A percentile compares a stretch with the other conserved stretches of the same genome.
phyloP scores from a whole-genome alignment of 2,329 filamentous ascomycete species.

The Huntiella moniliformis region DNA sequence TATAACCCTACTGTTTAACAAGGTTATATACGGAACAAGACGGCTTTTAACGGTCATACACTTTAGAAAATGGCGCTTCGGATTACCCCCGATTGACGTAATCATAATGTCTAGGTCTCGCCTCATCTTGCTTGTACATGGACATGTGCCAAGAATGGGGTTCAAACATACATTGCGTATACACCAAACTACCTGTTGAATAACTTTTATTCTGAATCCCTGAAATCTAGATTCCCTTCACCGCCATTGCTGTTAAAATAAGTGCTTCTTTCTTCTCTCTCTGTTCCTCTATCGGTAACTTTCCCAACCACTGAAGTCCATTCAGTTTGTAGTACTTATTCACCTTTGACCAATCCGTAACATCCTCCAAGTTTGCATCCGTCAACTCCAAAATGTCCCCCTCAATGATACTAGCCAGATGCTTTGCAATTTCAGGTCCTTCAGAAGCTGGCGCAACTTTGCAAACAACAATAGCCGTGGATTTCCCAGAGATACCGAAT shows the following conservation, averaged over 20 bases:
- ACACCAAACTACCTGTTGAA: too few species aligned
- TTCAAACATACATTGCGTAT: too few species aligned
- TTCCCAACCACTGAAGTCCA: constrained; percentile 31
- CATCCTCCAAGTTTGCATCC: constrained; percentile 39
- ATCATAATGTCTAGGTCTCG: too few species aligned
- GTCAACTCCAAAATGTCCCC: constrained; percentile 40
- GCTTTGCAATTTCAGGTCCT: constrained; percentile 28
- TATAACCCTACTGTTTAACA: too few species aligned
- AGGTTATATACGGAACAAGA: too few species aligned
- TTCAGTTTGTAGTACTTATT: constrained; percentile 79
- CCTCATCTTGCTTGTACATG: too few species aligned
- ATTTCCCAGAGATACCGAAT: constrained; percentile 60
- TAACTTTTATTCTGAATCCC: too few species aligned
- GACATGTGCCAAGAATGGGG: too few species aligned
- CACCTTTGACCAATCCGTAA: constrained; percentile 50
- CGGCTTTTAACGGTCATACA: too few species aligned
- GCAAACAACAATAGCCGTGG: constrained; percentile 55
- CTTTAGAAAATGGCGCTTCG: too few species aligned
- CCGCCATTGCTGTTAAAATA: constrained; percentile 58
- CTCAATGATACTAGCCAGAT: constrained; percentile 42
- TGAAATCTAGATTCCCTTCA: constrained; percentile 35
- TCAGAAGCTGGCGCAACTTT: constrained; percentile 43
- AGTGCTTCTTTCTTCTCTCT: constrained; percentile 46
- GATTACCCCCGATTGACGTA: too few species aligned
- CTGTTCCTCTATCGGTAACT: constrained; percentile 23